Conservation (phyloP, 805 yeast genomes). For the Komagataella ulmi region DNA sequence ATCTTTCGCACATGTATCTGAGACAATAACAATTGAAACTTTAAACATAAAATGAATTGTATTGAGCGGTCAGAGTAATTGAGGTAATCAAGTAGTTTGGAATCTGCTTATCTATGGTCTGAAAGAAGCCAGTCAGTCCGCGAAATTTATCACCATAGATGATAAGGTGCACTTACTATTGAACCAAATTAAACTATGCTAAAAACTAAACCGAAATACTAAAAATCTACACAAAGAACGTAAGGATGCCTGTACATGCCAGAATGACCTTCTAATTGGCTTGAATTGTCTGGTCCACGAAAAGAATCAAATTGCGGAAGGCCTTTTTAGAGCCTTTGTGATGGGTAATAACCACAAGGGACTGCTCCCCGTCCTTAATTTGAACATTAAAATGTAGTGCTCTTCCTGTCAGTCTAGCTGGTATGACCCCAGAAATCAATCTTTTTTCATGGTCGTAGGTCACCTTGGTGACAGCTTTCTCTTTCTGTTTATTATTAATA, state of each 20-base stretch:
- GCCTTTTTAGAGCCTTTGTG: background rate
- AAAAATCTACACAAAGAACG: too few species aligned
- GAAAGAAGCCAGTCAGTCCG: background rate
- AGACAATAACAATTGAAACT: conserved; percentile 23
- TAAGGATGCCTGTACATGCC: background rate
- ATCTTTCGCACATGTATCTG: conserved; percentile 25
- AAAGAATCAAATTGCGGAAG: background rate
- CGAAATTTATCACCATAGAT: background rate
- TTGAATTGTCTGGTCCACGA: background rate
- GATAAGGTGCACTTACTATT: too few species aligned
- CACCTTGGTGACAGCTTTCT: background rate
- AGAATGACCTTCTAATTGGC: background rate
- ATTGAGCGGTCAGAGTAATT: background rate
- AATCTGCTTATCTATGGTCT: background rate
- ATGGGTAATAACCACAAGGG: background rate
- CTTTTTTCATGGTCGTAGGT: background rate
- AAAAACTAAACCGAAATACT: too few species aligned
- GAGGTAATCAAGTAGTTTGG: background rate
- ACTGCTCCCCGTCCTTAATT: background rate
- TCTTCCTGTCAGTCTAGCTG: background rate
- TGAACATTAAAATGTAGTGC: background rate
- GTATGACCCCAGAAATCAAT: background rate
- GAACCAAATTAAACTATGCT: background rate
- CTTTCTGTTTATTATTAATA: background rate
- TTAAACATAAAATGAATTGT: conserved; percentile 4